These are phyloP conservation scores for Rutstroemia sp. DNA, from an alignment of 2,329 filamentous ascomycete genomes.

Conservation along the genomic window DNA sequence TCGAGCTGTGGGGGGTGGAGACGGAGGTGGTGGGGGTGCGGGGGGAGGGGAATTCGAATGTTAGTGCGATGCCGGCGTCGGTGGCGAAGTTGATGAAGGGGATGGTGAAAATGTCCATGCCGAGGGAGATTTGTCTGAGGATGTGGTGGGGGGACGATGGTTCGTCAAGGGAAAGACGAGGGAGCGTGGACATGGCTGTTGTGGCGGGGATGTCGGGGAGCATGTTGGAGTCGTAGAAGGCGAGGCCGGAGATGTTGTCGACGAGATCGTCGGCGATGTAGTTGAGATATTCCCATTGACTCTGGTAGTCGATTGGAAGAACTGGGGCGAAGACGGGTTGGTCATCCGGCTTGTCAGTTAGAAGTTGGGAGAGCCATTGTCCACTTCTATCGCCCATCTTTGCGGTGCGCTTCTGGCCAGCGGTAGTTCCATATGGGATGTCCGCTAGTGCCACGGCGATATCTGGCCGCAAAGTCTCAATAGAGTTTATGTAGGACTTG, in stretches of 20 bases:
- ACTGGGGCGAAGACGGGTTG: constrained; percentile 55
- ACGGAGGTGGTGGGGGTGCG: background rate
- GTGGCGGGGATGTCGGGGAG: constrained; percentile 57
- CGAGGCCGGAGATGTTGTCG: constrained; percentile 57
- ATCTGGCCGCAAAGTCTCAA: constrained; percentile 65
- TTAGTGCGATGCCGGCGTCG: constrained; percentile 77
- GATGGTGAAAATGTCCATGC: constrained; percentile 72
- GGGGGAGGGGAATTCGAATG: constrained; percentile 62
- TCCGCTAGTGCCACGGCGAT: constrained; percentile 75
- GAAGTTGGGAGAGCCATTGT: constrained; percentile 67
- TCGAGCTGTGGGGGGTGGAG: constrained; percentile 13
- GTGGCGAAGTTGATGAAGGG: constrained; percentile 69
- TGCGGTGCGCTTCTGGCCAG: constrained; percentile 63
- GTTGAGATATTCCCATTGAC: constrained; percentile 75
- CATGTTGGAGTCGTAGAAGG: constrained; percentile 68
- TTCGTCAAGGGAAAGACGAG: constrained; percentile 66
- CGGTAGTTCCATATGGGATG: constrained; percentile 47
- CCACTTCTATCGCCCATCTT: constrained; percentile 86
- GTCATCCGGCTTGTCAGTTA: constrained; percentile 34
- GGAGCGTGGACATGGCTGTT: constrained; percentile 49
- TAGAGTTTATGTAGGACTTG: constrained; percentile 59
- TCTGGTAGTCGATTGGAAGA: constrained; percentile 64
- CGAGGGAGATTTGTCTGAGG: constrained; percentile 66
- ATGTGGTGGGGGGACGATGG: constrained; percentile 68
- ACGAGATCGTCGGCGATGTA: constrained; percentile 58